Percentiles rank a stretch among this genome's conserved stretches.
phyloP scores from a whole-genome alignment of 805 yeast genomes.

The Lachancea sp. region DNA sequence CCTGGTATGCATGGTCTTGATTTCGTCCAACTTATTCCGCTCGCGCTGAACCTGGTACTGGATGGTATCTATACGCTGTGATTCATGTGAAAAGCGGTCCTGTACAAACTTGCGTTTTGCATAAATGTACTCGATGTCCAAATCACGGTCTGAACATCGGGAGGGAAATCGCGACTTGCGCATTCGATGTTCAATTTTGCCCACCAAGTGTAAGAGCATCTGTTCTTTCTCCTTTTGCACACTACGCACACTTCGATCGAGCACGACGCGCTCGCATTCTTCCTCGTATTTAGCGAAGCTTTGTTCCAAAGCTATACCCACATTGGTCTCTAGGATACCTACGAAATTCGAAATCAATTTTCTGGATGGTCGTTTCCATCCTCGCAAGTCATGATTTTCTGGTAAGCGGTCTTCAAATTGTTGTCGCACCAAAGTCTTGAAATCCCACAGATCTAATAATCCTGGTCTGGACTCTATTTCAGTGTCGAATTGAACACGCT shows the following conservation, averaged over 20 bases:
- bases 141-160: slow-evolving; percentile 19
- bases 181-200: slow-evolving; percentile 21
- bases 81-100: slow-evolving; percentile 20
- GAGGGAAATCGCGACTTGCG: slow-evolving; percentile 24
- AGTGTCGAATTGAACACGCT: slow-evolving; percentile 10
- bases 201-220: slow-evolving; percentile 15
- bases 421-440: slow-evolving; percentile 17
- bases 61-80: slow-evolving; percentile 20
- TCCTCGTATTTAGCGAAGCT: slow-evolving; percentile 19
- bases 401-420: slow-evolving; percentile 20
- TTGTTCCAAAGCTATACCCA: slow-evolving; percentile 19
- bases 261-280: slow-evolving; percentile 17
- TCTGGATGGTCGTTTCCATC: slow-evolving; percentile 23
- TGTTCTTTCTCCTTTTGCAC: slow-evolving; percentile 20
- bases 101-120: slow-evolving; percentile 29
- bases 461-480: slow-evolving; percentile 3
- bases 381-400: slow-evolving; percentile 16
- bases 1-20: slow-evolving; percentile 5
- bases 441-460: slow-evolving; percentile 23
- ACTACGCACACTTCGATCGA: slow-evolving; percentile 12
- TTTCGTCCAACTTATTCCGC: slow-evolving; percentile 16
- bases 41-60: slow-evolving; percentile 21
- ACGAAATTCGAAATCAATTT: slow-evolving; percentile 16
- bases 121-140: slow-evolving; percentile 29
- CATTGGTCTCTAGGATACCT: slow-evolving; percentile 23